Percentiles rank a stretch among this genome's conserved stretches.
Conservation (phyloP, 768 basidiomycete species). For the Mrakia frigida region DNA sequence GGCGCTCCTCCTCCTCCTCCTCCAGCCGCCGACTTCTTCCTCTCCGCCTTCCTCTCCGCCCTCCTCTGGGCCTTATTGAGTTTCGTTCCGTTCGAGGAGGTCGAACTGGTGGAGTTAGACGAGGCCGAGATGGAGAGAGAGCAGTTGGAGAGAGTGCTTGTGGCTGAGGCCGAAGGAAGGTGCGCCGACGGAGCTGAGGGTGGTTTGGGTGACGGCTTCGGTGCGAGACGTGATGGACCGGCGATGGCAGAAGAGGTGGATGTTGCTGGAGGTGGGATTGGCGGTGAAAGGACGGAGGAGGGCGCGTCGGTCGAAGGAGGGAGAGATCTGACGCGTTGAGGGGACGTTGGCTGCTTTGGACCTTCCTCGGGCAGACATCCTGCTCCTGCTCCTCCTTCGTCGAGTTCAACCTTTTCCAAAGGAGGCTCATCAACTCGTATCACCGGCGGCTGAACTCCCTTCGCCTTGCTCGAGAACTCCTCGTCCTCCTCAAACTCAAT, state of each 20-base stretch:
- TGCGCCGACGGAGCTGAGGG: neutral
- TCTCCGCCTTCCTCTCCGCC: neutral
- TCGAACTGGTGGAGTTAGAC: neutral
- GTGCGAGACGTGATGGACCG: neutral
- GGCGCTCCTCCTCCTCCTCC: neutral
- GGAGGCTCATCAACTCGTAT: neutral
- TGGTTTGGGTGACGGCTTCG: neutral
- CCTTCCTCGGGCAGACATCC: neutral
- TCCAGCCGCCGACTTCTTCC: neutral
- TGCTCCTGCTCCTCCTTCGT: neutral
- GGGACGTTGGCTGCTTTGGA: neutral
- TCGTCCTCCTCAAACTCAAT: neutral
- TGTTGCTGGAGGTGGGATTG: neutral
- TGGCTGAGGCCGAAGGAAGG: neutral
- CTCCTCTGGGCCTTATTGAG: neutral
- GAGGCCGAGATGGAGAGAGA: neutral
- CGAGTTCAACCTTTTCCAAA: neutral
- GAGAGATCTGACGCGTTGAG: neutral
- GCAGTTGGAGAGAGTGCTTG: neutral
- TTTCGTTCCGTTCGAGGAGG: neutral
- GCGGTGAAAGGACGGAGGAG: neutral
- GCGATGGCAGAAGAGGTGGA: neutral
- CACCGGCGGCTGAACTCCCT: neutral
- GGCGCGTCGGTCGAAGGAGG: neutral
- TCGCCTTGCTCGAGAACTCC: neutral